These are phyloP conservation scores for Spergularia azorica DNA, from an alignment of 179 eudicot species.

Conservation along the genomic window DNA sequence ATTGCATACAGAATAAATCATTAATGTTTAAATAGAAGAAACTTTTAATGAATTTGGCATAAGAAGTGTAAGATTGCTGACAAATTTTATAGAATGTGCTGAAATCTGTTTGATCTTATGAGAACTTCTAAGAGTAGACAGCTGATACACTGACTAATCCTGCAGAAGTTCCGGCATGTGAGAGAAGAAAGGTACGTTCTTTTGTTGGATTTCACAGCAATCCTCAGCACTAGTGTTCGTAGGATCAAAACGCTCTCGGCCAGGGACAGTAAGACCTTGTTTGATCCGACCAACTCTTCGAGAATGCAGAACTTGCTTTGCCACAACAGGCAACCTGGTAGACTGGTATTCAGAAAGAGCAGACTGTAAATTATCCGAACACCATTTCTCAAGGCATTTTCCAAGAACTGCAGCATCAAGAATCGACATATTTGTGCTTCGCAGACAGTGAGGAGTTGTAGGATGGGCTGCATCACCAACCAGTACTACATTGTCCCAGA, in stretches of 20 bases:
- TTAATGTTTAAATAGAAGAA: no score
- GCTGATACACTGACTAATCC: not conserved
- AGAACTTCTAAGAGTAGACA: not conserved
- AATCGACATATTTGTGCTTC: constrained; percentile 88
- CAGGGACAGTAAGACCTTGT: constrained; percentile 60
- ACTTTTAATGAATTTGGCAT: no score
- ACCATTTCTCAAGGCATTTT: constrained; percentile 66
- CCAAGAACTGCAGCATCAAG: constrained; percentile 75
- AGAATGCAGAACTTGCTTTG: constrained; percentile 65
- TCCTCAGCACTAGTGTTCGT: constrained; percentile 46
- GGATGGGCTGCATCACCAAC: constrained; percentile 94
- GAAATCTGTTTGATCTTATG: not conserved
- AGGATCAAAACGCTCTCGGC: constrained; percentile 43
- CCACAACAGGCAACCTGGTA: constrained; percentile 52
- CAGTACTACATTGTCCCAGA: constrained; percentile 69
- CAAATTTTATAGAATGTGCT: no score
- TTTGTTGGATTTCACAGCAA: constrained; percentile 56
- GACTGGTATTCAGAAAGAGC: constrained; percentile 66
- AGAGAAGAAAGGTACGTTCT: constrained; percentile 59
- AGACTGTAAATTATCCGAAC: constrained; percentile 36
- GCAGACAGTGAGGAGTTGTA: constrained; percentile 71
- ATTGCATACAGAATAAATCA: no score
- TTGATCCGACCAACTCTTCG: constrained; percentile 66
- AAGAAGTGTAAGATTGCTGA: no score
- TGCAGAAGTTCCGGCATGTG: constrained; percentile 41